Base-by-base conservation (phyloP, 257 asterid species). In the Thymus mandschuricus region DNA sequence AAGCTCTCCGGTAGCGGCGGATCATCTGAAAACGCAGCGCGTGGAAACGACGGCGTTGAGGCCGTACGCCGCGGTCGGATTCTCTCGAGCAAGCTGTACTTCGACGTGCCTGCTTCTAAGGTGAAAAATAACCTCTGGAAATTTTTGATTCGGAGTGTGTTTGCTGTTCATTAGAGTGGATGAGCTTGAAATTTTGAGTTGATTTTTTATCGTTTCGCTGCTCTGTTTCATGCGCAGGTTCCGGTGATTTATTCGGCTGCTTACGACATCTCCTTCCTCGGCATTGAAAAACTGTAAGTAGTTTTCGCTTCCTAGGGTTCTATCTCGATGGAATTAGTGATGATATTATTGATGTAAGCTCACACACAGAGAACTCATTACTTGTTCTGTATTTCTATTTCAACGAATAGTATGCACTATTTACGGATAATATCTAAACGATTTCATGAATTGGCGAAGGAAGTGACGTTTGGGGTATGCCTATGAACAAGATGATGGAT, bases 231-330 rank as follows among this genome's bases (percentile, higher is more conserved):
- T 64, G 8, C 38, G 43, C 52, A 94, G 99, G 97, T 87, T 78
- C 97, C 99, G 8, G 48, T 94, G 10, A 88, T 94, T 59, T 88
- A 91, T 77, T 88, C 99, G 12, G 68, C 97, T 66, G 85, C 92
- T 1, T 94, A 94, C 58, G 92, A 94, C 64, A 91, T 94, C 52
- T 44, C 96, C 11, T 91, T 94, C 75, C 80, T 89, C 43, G 99
- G 99, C 68, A 84, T 94, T 11, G 97, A 94, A 68, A 91, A 94
- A 75, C 75, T 94, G 99, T 94, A 74, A 88, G 91, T 49, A 33
- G 57, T 71, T 40, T 68, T 21, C 64, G 71, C 57, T 13, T n/a
- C 51, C 52, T 44, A 3, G 60, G 21, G 21, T 21, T 21, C 29
- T 33, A 7, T 11, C 66, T 29, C 7, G n/a, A 9, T 43, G 15